Base-by-base conservation (phyloP, 495 filamentous ascomycete genomes). In the Chaetomidium leptoderma region DNA sequence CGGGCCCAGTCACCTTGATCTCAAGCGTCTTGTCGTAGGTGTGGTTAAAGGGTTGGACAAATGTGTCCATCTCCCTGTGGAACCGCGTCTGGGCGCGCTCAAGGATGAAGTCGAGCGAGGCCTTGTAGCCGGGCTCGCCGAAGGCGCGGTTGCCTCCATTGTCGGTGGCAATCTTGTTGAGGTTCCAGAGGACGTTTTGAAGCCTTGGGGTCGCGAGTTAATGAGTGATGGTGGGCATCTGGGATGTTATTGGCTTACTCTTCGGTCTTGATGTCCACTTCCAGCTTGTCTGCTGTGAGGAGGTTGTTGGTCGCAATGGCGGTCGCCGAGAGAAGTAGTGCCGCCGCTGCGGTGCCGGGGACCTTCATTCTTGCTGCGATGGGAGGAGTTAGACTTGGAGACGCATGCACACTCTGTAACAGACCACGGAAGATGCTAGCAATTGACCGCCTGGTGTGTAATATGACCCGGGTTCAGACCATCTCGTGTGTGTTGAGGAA, bases 101-200 rank as follows among this genome's bases (percentile, higher is more conserved):
- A 44, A 81, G 79, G 55, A 90, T 63, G 56, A 79, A 89, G 43
- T 86, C 73, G 43, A 86, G 75, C 1, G 83, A 89, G 52, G 78
- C 76, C 36, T 83, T 79, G 70, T 88, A 86, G 17, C 83, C 85
- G 7, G 71, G 65, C 14, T 76, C 72, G 17, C 85, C 83, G 63
- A 86, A 84, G 17, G 84, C 81, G 40, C 86, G 75, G 61, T 82
- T 84, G 27, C 52, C 60, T 46, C 60, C 57, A 45, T 65, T 63
- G 52, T 60, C 40, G 14, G 68, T 62, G 19, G 78, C 73, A 51
- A 78, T 72, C 26, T 68, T 61, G 52, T 78, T 71, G 19, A 81
- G 66, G 56, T 71, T 70, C 55, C 68, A 66, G n/a, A 79, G 68
- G 39, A 63, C 61, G 32, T 50, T 60, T 35, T 66, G 59, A 30